Evolutionary conservation across 139 green algal genomes (phyloP).

Genomic region (Chlorella sp.): DNA sequence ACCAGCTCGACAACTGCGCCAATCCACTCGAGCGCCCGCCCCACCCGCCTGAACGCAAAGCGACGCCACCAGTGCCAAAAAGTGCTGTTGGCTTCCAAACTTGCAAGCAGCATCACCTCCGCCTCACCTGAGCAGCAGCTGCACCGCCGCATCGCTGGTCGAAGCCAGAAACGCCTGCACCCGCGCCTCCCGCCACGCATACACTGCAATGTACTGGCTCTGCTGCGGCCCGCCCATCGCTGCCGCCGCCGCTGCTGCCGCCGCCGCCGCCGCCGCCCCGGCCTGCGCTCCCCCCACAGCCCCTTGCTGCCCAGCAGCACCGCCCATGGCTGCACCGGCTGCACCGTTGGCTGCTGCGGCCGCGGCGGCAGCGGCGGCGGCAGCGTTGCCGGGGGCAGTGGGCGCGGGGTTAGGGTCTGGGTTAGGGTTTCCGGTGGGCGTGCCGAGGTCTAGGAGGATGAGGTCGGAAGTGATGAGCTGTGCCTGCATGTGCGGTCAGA

Average conservation of each 20-base stretch:
- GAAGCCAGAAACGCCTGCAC: not conserved
- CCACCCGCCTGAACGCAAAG: too few species aligned
- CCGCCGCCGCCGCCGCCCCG: not conserved
- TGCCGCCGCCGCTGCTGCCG: not conserved
- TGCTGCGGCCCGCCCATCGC: not conserved
- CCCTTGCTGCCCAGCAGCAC: too few species aligned
- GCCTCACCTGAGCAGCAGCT: not conserved
- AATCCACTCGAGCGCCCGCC: too few species aligned
- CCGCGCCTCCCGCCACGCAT: not conserved
- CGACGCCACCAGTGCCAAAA: too few species aligned
- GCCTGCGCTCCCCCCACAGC: not conserved
- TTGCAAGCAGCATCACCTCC: too few species aligned
- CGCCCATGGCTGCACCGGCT: too few species aligned
- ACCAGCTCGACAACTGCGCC: too few species aligned
- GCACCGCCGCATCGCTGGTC: not conserved
- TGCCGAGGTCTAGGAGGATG: slow-evolving; percentile 1
- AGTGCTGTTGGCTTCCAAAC: too few species aligned
- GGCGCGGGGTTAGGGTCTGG: too few species aligned
- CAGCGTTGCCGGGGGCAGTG: too few species aligned
- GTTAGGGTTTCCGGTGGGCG: not conserved
- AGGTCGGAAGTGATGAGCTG: not conserved
- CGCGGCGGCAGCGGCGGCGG: too few species aligned
- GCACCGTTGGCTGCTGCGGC: not conserved
- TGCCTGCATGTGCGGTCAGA: too few species aligned
- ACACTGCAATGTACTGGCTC: slow-evolving; percentile 6